phyloP scores from a whole-genome alignment of 2,329 filamentous ascomycete species.

The Ascocoryne sarcoides region DNA sequence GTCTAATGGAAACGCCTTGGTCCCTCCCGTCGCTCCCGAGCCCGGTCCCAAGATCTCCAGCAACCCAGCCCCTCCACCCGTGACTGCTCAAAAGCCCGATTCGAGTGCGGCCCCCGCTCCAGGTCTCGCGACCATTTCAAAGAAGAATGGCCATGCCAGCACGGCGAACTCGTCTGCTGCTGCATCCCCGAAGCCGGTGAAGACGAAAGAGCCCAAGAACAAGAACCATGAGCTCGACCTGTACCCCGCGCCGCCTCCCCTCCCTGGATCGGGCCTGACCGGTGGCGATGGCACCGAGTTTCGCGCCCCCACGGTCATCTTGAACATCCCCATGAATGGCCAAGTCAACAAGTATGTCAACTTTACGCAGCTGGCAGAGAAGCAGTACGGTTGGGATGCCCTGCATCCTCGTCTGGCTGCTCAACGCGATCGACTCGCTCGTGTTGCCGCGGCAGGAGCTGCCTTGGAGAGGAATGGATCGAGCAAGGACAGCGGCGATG shows the following conservation, averaged over 20 bases:
- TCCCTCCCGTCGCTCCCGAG: slow-evolving; percentile 1
- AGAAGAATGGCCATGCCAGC: slow-evolving; percentile 34
- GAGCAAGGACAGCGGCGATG: slow-evolving; percentile 62
- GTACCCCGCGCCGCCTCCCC: slow-evolving; percentile 38
- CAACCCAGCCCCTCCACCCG: slow-evolving; percentile 14
- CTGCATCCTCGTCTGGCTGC: slow-evolving; percentile 86
- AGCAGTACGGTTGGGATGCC: slow-evolving; percentile 89
- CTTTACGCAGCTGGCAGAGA: slow-evolving; percentile 87
- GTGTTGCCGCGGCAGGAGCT: slow-evolving; percentile 81
- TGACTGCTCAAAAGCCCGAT: slow-evolving; percentile 12
- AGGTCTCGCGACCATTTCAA: slow-evolving; percentile 19
- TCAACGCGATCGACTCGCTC: slow-evolving; percentile 76
- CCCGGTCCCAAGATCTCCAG: too few species aligned
- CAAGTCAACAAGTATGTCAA: slow-evolving; percentile 89
- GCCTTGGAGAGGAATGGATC: slow-evolving; percentile 70
- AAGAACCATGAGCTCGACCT: slow-evolving; percentile 4
- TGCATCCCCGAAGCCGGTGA: slow-evolving; percentile 44
- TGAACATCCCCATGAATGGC: slow-evolving; percentile 73
- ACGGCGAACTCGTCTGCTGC: slow-evolving; percentile 43
- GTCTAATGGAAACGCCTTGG: slow-evolving; percentile 16
- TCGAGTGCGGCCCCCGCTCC: slow-evolving; percentile 1
- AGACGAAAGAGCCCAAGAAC: slow-evolving; percentile 38
- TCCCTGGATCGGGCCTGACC: slow-evolving; percentile 54
- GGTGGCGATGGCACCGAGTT: slow-evolving; percentile 45
- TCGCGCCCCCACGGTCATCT: slow-evolving; percentile 66